phyloP scores from a whole-genome alignment of 2,329 filamentous ascomycete species.

The Trichoderma breve region DNA sequence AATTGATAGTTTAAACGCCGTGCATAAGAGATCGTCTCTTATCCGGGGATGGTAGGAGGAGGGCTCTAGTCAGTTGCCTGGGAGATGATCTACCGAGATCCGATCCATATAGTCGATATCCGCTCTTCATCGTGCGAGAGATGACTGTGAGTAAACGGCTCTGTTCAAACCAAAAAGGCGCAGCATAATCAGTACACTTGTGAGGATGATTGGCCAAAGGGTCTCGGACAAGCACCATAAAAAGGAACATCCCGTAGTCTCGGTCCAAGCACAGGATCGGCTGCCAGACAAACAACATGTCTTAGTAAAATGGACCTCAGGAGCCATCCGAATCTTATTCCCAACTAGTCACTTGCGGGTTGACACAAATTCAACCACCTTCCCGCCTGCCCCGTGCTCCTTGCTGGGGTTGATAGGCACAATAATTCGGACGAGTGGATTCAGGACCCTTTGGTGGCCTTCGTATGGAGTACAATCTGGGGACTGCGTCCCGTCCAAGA shows the following conservation, averaged over 20 bases:
- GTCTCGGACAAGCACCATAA: background rate
- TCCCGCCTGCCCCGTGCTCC: conserved; percentile 1
- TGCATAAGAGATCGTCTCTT: background rate
- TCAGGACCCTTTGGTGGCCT: background rate
- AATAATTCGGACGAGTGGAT: background rate
- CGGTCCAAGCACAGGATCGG: conserved; percentile 15
- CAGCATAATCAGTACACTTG: background rate
- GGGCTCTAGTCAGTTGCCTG: background rate
- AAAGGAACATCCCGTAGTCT: conserved; percentile 7
- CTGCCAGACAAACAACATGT: conserved; percentile 14
- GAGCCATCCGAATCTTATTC: background rate
- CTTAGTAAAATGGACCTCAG: conserved; percentile 4
- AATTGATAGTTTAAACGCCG: background rate
- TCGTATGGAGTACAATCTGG: background rate
- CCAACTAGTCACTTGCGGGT: background rate
- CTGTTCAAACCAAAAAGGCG: background rate
- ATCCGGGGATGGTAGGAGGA: background rate
- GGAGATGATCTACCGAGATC: background rate
- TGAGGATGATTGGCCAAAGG: background rate
- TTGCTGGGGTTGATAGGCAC: background rate
- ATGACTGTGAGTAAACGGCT: background rate
- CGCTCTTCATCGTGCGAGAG: background rate
- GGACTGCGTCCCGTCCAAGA: background rate
- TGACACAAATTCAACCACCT: background rate
- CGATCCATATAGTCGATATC: background rate